These are phyloP conservation scores for Talaromyces nanjingensis DNA, from an alignment of 495 filamentous ascomycete genomes.

Conservation along the genomic window DNA sequence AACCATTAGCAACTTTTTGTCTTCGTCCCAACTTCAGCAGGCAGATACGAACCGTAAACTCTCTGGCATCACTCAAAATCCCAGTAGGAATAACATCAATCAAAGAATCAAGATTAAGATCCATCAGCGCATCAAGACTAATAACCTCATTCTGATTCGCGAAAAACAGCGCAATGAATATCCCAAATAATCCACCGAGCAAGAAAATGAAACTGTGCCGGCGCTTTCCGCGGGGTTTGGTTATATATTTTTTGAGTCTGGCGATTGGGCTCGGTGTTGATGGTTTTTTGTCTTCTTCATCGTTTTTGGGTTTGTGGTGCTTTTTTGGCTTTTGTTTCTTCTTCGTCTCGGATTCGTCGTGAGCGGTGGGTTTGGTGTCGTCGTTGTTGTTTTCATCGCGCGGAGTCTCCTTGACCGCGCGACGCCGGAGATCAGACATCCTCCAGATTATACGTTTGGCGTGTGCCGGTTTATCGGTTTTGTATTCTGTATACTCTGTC, in stretches of 20 bases:
- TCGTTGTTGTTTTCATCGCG: neutral
- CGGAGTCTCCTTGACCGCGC: neutral
- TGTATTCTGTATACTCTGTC: neutral
- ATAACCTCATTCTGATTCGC: conserved; percentile 79
- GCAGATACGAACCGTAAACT: conserved; percentile 57
- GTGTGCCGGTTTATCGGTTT: neutral
- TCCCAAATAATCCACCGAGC: conserved; percentile 75
- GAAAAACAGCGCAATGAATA: conserved; percentile 76
- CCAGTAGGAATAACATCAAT: conserved; percentile 78
- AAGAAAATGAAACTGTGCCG: conserved; percentile 73
- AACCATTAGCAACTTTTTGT: conserved; percentile 9
- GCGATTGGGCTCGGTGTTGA: neutral
- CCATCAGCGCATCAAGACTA: conserved; percentile 69
- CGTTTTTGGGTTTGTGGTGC: neutral
- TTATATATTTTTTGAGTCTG: conserved; percentile 21
- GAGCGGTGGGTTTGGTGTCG: neutral
- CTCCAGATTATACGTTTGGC: neutral
- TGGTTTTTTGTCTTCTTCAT: neutral
- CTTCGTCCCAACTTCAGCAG: neutral
- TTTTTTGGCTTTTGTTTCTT: neutral
- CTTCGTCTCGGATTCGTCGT: neutral
- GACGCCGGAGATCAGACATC: conserved; percentile 7
- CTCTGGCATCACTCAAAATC: conserved; percentile 72
- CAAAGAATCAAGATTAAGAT: conserved; percentile 75
- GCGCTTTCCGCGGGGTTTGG: conserved; percentile 54